phyloP scores from a whole-genome alignment of 1,284 basidiomycete genomes.

The Sporisorium graminicola region DNA sequence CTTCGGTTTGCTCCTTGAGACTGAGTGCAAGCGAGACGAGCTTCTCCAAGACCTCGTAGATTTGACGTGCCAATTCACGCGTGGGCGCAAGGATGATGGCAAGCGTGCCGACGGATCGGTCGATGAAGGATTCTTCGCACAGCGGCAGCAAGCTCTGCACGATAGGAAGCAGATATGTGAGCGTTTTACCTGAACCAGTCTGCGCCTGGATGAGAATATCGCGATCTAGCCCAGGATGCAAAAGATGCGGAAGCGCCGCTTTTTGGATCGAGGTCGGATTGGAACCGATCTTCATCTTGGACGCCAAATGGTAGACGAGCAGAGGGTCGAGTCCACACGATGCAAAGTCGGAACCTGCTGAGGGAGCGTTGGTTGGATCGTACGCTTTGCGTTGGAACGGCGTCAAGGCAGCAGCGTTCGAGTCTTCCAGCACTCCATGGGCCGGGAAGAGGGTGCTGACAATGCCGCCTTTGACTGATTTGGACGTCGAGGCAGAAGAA shows the following conservation, averaged over 20 bases:
- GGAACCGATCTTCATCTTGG: conserved; percentile 84
- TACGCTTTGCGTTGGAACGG: conserved; percentile 26
- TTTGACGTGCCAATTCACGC: conserved; percentile 93
- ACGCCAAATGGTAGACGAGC: conserved; percentile 81
- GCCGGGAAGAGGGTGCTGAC: conserved; percentile 36
- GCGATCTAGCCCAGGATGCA: conserved; percentile 72
- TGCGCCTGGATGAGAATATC: conserved; percentile 97
- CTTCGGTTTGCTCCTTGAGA: conserved; percentile 71
- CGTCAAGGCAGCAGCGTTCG: neutral
- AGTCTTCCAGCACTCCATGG: conserved; percentile 41
- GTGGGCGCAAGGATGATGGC: conserved; percentile 95
- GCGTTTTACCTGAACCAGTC: conserved; percentile 97
- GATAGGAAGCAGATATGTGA: conserved; percentile 94
- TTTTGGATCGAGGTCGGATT: conserved; percentile 90
- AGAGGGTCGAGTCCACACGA: conserved; percentile 82
- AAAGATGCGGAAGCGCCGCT: conserved; percentile 81
- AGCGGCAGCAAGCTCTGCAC: conserved; percentile 92
- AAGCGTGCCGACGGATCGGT: conserved; percentile 86
- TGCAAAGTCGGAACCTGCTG: conserved; percentile 71
- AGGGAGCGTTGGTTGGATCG: conserved; percentile 65
- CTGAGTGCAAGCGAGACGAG: conserved; percentile 77
- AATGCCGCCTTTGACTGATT: conserved; percentile 17
- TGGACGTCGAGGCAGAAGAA: conserved; percentile 17
- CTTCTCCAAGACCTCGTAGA: conserved; percentile 79
- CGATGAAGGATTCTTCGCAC: conserved; percentile 77